phyloP scores from a whole-genome alignment of 1,139 yeast genomes.

The Hyphopichia buzzinii region DNA sequence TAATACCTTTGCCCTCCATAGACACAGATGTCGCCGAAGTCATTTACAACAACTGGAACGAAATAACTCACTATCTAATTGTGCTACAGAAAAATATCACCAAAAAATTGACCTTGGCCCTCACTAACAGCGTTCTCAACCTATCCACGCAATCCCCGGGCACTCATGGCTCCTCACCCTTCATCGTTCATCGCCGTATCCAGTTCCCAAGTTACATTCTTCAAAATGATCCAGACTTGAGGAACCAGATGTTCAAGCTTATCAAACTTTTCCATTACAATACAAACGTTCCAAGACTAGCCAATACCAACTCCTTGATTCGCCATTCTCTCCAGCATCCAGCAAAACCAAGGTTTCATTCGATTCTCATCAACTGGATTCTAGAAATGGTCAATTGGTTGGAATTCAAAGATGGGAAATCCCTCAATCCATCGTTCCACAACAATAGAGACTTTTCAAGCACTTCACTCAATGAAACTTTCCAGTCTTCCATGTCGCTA shows the following conservation, averaged over 20 bases:
- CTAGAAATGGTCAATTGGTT: conserved; percentile 59
- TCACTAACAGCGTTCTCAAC: conserved; percentile 8
- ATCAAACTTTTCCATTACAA: conserved; percentile 39
- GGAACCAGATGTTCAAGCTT: conserved; percentile 31
- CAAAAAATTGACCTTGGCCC: conserved; percentile 31
- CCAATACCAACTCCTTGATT: conserved; percentile 36
- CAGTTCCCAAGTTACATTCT: conserved; percentile 37
- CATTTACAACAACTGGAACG: conserved; percentile 50
- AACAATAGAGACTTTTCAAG: neutral
- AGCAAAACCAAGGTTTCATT: conserved; percentile 12
- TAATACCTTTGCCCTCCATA: conserved; percentile 42
- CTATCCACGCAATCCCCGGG: conserved; percentile 1
- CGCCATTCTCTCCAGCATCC: conserved; percentile 14
- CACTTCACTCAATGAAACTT: neutral
- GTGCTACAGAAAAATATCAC: conserved; percentile 37
- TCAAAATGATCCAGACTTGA: conserved; percentile 44
- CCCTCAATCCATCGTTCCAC: conserved; percentile 5
- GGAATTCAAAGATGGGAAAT: conserved; percentile 56
- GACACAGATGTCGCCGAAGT: conserved; percentile 34
- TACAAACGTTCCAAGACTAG: conserved; percentile 46
- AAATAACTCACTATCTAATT: conserved; percentile 39
- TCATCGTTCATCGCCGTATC: conserved; percentile 34
- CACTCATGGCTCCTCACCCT: conserved; percentile 15
- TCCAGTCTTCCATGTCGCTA: neutral
- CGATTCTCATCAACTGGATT: conserved; percentile 52